Percentiles rank a stretch among this genome's conserved stretches.
phyloP scores from a whole-genome alignment of 768 basidiomycete genomes.

The Psilocybe cyanescens region DNA sequence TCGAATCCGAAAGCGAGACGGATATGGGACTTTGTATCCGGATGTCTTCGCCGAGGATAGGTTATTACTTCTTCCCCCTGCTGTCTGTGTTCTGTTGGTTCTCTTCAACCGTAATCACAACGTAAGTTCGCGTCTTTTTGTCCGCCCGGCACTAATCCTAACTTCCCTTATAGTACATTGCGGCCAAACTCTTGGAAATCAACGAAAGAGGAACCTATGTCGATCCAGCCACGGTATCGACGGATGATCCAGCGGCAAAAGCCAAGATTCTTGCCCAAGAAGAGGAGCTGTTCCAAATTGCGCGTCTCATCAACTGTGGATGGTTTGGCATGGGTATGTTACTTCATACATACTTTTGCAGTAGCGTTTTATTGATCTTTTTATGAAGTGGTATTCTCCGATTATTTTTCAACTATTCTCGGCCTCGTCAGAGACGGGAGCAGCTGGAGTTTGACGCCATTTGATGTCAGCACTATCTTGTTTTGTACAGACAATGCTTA shows the following conservation, averaged over 20 bases:
- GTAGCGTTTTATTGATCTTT: slow-evolving; percentile 1
- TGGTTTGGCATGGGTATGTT: slow-evolving; percentile 69
- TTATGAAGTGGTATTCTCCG: slow-evolving; percentile 66
- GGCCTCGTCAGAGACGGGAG: slow-evolving; percentile 79
- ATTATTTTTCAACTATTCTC: slow-evolving; percentile 81
- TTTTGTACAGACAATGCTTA: not conserved
- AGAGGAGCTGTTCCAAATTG: slow-evolving; percentile 84
- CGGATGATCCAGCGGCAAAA: slow-evolving; percentile 35
- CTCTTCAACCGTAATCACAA: slow-evolving; percentile 92
- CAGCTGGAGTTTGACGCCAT: slow-evolving; percentile 78
- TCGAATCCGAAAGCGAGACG: slow-evolving; percentile 58
- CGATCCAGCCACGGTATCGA: slow-evolving; percentile 53
- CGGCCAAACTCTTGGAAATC: slow-evolving; percentile 74
- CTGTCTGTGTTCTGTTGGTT: slow-evolving; percentile 74
- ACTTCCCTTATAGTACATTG: slow-evolving; percentile 64
- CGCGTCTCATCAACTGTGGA: slow-evolving; percentile 75
- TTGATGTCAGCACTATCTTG: slow-evolving; percentile 48
- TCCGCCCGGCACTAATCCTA: not conserved
- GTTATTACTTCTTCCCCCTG: slow-evolving; percentile 78
- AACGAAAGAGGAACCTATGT: slow-evolving; percentile 73
- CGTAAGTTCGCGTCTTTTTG: slow-evolving; percentile 42
- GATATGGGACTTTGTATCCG: slow-evolving; percentile 66
- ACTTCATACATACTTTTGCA: not conserved
- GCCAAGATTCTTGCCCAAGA: slow-evolving; percentile 55
- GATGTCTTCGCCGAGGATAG: slow-evolving; percentile 84